Base-by-base conservation (phyloP, 2,329 filamentous ascomycete genomes). In the Tolypocladium sp. region DNA sequence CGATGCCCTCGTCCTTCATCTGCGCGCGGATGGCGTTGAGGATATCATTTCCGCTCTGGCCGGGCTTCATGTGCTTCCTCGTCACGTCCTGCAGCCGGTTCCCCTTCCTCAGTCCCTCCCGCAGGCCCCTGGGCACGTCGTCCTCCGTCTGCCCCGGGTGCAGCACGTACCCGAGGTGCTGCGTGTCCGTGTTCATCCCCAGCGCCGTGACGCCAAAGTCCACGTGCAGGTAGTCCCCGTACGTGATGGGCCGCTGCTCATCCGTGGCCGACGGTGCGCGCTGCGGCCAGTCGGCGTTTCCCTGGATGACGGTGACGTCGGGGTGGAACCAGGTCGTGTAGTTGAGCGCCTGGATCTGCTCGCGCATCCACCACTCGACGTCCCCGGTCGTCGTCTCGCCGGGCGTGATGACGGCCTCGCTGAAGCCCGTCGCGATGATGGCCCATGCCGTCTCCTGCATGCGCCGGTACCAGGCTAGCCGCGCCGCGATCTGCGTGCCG, bases 261-360 rank as follows among this genome's bases (percentile, higher is more conserved):
- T 63, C 66, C 55, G 17, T 20, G 4, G 41, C 40, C 17, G 40
- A 7, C 6, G 61, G 63, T 0, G 63, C 62, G 20, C 65, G 63
- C 52, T 60, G 57, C 2, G 60, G 57, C 10, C 55, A 60, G 1
- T 64, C 55, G 51, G 57, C 42, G 42, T 68, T 30, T 7, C 15
- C 69, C 2, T 68, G 70, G 27, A 81, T 63, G 58, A 81, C 72
- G 54, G 68, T 74, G 20, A 81, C 77, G 58, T 22, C 69, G 2
- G 78, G 78, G 22, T 79, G 77, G 63, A 81, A 81, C 79, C 79
- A 82, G 5, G 79, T 81, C 7, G 76, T 78, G 68, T 79, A 80
- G 65, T 81, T 80, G 58, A 78, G 69, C 37, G 72, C 70, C 44
- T 49, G 44, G 44, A 49, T 49, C 44, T 49, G 44, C 44, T 49